Evolutionary conservation across 164 flowering plant genomes (phyloP).

Genomic region (Vitis vinifera): DNA sequence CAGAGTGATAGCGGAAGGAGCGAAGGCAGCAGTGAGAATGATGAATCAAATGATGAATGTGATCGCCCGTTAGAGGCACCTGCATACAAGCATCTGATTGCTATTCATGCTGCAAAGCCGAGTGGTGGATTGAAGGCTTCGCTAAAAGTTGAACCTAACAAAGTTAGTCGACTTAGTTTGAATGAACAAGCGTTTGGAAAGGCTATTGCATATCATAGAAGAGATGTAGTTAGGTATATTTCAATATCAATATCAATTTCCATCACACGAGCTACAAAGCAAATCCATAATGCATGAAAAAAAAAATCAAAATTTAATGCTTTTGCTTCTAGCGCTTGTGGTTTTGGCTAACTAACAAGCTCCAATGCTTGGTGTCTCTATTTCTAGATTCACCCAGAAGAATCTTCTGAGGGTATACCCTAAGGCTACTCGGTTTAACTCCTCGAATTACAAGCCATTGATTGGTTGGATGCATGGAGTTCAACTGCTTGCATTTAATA

Average conservation of each 20-base stretch:
- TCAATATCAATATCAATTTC: background rate
- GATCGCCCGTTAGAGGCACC: conserved; percentile 21
- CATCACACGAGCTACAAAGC: background rate
- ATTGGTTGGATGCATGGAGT: conserved; percentile 62
- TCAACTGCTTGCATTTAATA: conserved; percentile 66
- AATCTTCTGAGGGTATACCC: conserved; percentile 57
- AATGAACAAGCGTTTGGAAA: conserved; percentile 50
- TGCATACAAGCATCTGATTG: conserved; percentile 45
- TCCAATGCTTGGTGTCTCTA: background rate
- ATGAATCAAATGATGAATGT: conserved; percentile 19
- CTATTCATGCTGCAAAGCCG: conserved; percentile 50
- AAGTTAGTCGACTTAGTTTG: conserved; percentile 56
- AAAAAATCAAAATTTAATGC: no score
- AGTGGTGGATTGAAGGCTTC: conserved; percentile 38
- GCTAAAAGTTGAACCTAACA: conserved; percentile 36
- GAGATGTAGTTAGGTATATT: conserved; percentile 42
- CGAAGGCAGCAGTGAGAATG: conserved; percentile 20
- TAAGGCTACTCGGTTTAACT: conserved; percentile 44
- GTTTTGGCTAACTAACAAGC: no score
- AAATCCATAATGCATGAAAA: no score
- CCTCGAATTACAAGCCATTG: conserved; percentile 61
- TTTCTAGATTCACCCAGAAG: conserved; percentile 51
- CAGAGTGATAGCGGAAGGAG: conserved; percentile 35
- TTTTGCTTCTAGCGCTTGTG: no score
- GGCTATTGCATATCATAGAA: conserved; percentile 29